Percentiles rank a stretch among this genome's conserved stretches.
These are phyloP conservation scores for Crithidia fasciculata DNA, from an alignment of 208 protist species.

Conservation along the genomic window DNA sequence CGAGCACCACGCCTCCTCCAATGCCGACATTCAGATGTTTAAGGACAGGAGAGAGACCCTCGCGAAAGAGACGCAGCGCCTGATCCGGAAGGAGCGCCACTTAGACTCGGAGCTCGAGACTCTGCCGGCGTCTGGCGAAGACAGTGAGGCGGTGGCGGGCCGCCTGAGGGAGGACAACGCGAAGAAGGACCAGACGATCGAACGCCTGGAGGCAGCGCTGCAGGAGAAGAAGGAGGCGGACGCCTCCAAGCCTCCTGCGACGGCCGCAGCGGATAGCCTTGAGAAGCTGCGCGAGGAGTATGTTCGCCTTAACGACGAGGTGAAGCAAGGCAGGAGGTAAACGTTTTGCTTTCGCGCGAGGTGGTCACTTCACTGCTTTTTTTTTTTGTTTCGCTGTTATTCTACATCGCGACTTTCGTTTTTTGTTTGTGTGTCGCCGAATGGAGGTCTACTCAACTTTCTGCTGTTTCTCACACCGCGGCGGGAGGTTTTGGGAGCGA, in stretches of 20 bases:
- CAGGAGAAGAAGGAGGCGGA: constrained; percentile 22
- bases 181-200: constrained; percentile 58
- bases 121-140: constrained; percentile 30
- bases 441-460: no score
- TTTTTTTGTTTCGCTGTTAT: no score
- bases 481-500: no score
- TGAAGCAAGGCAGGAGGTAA: constrained; percentile 46
- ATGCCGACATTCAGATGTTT: constrained; percentile 77
- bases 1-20: constrained; percentile 57
- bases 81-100: constrained; percentile 35
- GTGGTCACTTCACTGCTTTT: no score
- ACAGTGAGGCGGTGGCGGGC: constrained; percentile 33
- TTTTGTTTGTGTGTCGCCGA: no score
- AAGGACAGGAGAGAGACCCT: constrained; percentile 61
- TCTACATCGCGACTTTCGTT: no score
- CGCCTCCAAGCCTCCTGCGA: neutral
- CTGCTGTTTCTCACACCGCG: no score
- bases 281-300: constrained; percentile 77
- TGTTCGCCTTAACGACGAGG: constrained; percentile 65
- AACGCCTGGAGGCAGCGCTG: constrained; percentile 53
- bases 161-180: constrained; percentile 55
- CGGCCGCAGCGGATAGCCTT: constrained; percentile 38
- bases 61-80: constrained; percentile 36
- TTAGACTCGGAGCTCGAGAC: constrained; percentile 28
- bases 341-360: neutral